These are phyloP conservation scores for Ustilago shanxiensis DNA, from an alignment of 1,284 basidiomycete genomes.

Conservation along the genomic window DNA sequence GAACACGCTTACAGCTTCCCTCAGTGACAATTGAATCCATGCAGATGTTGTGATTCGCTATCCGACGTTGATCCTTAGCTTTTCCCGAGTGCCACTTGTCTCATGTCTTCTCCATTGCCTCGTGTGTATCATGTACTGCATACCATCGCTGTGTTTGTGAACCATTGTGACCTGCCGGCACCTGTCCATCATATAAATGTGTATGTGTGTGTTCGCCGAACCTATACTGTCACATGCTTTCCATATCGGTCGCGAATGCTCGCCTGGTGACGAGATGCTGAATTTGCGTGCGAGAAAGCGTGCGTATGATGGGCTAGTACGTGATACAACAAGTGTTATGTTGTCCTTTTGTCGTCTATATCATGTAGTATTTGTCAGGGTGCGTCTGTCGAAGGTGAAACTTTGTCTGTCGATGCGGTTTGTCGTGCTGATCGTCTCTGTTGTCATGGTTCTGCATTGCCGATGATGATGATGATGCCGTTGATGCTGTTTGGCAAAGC, in stretches of 20 bases:
- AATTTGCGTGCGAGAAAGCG: neutral
- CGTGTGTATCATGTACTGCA: no score
- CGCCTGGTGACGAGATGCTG: neutral
- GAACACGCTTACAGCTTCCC: no score
- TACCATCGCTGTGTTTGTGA: no score
- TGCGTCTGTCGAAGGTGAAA: neutral
- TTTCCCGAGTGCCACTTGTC: no score
- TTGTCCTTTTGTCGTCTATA: neutral
- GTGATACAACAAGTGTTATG: neutral
- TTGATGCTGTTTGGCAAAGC: slow-evolving; percentile 28
- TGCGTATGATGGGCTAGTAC: neutral
- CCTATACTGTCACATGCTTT: neutral
- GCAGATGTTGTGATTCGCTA: no score
- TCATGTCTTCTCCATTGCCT: no score
- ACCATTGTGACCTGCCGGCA: no score
- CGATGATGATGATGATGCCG: slow-evolving; percentile 23
- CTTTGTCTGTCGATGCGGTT: neutral
- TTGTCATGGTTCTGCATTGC: slow-evolving; percentile 12
- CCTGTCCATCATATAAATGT: no score
- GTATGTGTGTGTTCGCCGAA: neutral
- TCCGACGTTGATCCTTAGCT: no score
- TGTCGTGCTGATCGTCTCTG: slow-evolving; percentile 16
- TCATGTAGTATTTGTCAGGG: neutral
- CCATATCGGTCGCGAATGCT: neutral
- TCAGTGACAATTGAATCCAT: no score